A percentile compares a stretch with the other conserved stretches of the same genome.
phyloP scores from a whole-genome alignment of 2,329 filamentous ascomycete species.

The Grosmannia clavigera region DNA sequence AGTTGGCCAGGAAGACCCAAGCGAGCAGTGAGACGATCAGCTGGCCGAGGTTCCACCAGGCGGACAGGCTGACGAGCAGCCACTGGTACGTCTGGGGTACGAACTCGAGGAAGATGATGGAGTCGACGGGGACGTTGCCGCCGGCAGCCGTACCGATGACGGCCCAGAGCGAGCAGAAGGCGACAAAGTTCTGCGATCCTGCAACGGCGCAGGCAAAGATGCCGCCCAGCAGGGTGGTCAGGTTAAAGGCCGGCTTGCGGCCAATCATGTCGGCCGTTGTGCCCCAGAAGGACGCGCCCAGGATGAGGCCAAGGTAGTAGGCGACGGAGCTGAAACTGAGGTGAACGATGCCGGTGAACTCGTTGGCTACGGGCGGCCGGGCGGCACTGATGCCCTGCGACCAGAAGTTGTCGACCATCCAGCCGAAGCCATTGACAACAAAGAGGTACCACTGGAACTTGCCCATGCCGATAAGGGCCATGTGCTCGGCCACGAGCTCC shows the following conservation, averaged over 20 bases:
- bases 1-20: conserved; percentile 21
- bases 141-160: conserved; percentile 30
- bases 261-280: conserved; percentile 15
- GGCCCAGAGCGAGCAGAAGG: conserved; percentile 27
- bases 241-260: conserved; percentile 32
- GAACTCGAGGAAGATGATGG: conserved; percentile 39
- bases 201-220: conserved; percentile 47
- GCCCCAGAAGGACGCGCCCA: conserved; percentile 34
- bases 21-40: conserved; percentile 31
- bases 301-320: conserved; percentile 28
- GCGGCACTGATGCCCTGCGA: conserved; percentile 23
- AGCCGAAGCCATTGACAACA: conserved; percentile 33
- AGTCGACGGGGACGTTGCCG: conserved; percentile 39
- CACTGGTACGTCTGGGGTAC: conserved; percentile 34
- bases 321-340: conserved; percentile 23
- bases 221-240: conserved; percentile 28
- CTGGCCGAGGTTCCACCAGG: conserved; percentile 27
- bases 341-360: conserved; percentile 16
- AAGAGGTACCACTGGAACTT: conserved; percentile 23
- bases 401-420: conserved; percentile 32
- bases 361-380: conserved; percentile 20
- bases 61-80: conserved; percentile 31
- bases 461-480: conserved; percentile 8
- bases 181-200: conserved; percentile 43
- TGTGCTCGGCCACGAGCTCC: conserved; percentile 7